Evolutionary conservation across 2,329 filamentous ascomycete genomes (phyloP), one percentile per base, ranked within the genome.

Genomic region (Cordyceps tenuipes): DNA sequence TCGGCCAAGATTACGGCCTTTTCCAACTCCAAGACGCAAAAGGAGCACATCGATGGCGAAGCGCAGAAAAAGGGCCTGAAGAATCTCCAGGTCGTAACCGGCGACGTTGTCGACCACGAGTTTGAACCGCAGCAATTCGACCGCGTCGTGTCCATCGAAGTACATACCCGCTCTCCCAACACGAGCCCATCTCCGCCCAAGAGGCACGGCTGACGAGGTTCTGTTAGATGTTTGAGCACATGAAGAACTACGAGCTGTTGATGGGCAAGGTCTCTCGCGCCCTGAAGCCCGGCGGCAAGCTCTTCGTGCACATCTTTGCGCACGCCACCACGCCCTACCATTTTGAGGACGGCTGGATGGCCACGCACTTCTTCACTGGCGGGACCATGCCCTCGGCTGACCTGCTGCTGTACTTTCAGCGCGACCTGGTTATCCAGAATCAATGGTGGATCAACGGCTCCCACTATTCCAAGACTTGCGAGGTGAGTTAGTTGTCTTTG

Each of bases 301-400:
- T 88, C 15, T 88, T 89, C 66, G 82, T 88, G 60, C 86, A 89
- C 65, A 82, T 87, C 57, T 89, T 89, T 67, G 77, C 77, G 41
- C 85, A 89, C 70, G 79, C 77, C 65, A 79, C 77, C 12, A 86
- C 82, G 15, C 85, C 86, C 0, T 89, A 89, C 67, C 85, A 89
- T 68, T 89, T 84, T 64, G 85, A 89, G 63, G 79, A 81, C 53
- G 86, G 86, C 39, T 90, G 86, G 87, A 89, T 89, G 86, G 87
- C 85, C 55, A 82, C 81, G 63, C 79, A 88, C 67, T 90, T 89
- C 76, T 89, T 89, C 72, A 87, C 85, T 0, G 87, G 86, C 13
- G 87, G 87, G 2, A 89, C 85, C 7, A 90, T 89, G 87, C 84
- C 83, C 3, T 84, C 79, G 47, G 80, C 84, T 0, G 87, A 89